These are phyloP conservation scores for Cladophialophora bantiana DNA, from an alignment of 2,329 filamentous ascomycete genomes.

Conservation along the genomic window DNA sequence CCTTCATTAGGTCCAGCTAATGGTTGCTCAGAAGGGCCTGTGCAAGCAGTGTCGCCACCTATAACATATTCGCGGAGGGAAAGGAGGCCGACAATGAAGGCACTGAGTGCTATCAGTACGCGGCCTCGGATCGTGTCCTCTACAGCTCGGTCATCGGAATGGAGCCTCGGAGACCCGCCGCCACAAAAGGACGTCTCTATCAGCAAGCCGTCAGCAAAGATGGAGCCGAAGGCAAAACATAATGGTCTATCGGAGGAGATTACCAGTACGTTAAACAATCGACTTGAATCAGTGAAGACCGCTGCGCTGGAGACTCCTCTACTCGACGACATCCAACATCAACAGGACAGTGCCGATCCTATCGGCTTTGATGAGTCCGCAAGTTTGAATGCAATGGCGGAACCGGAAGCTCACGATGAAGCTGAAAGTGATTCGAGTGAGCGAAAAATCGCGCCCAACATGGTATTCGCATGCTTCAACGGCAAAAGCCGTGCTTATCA, in stretches of 20 bases:
- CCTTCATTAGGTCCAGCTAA: neutral
- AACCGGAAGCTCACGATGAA: neutral
- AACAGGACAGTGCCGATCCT: slow-evolving; percentile 3
- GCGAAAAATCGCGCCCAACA: slow-evolving; percentile 53
- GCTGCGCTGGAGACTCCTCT: neutral
- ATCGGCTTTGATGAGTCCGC: slow-evolving; percentile 19
- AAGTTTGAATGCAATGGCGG: neutral
- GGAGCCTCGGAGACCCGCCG: slow-evolving; percentile 51
- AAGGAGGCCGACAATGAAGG: slow-evolving; percentile 19
- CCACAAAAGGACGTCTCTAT: slow-evolving; percentile 30
- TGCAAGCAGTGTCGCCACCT: neutral
- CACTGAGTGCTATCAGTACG: slow-evolving; percentile 4
- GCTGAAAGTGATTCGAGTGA: slow-evolving; percentile 2
- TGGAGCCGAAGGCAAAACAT: slow-evolving; percentile 26
- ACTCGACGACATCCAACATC: neutral
- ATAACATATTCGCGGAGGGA: slow-evolving; percentile 1
- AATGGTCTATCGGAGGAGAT: neutral
- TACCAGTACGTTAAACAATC: slow-evolving; percentile 3
- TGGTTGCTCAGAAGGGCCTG: neutral
- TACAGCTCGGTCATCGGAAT: slow-evolving; percentile 52
- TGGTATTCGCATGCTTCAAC: slow-evolving; percentile 66
- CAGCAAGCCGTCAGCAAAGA: slow-evolving; percentile 2
- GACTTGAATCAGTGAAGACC: slow-evolving; percentile 3
- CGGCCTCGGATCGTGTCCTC: slow-evolving; percentile 47
- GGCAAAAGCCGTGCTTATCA: slow-evolving; percentile 63